Percentiles rank a stretch among this genome's conserved stretches.
These are phyloP conservation scores for Seminavis robusta DNA, from an alignment of 108 stramenopile genomes.

Conservation along the genomic window DNA sequence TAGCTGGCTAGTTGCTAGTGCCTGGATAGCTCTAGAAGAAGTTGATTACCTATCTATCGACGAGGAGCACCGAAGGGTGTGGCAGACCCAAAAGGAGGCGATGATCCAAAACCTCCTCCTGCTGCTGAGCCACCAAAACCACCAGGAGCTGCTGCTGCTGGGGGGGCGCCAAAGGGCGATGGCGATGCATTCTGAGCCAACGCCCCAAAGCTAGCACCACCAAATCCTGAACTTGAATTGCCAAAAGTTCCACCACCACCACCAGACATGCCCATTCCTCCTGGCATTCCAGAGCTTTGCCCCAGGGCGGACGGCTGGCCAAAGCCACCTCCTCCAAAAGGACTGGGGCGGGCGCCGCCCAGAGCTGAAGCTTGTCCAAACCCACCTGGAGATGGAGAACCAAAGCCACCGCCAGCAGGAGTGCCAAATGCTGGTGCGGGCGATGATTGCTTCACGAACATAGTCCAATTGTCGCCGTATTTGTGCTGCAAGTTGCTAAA, in stretches of 20 bases:
- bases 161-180: constrained; percentile 30
- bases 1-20: background rate
- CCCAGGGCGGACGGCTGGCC: constrained; percentile 36
- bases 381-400: constrained; percentile 2
- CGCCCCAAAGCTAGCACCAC: constrained; percentile 31
- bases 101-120: background rate
- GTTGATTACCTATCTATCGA: constrained; percentile 18
- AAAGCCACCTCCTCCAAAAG: constrained; percentile 43
- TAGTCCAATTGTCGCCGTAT: constrained; percentile 72
- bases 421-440: constrained; percentile 22
- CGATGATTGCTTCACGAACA: constrained; percentile 51
- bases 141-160: background rate
- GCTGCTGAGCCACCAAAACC: constrained; percentile 5
- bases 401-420: background rate
- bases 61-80: constrained; percentile 47
- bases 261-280: constrained; percentile 29
- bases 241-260: background rate
- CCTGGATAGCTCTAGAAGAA: background rate
- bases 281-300: background rate
- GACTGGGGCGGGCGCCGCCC: constrained; percentile 22
- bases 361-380: constrained; percentile 26
- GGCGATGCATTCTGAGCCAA: constrained; percentile 33
- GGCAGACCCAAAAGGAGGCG: background rate
- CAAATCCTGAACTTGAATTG: constrained; percentile 1
- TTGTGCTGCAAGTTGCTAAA: constrained; percentile 84